A percentile compares a stretch with the other conserved stretches of the same genome.
Conservation (phyloP, 176 grass and related monocot genomes). For the Carex kokanica region DNA sequence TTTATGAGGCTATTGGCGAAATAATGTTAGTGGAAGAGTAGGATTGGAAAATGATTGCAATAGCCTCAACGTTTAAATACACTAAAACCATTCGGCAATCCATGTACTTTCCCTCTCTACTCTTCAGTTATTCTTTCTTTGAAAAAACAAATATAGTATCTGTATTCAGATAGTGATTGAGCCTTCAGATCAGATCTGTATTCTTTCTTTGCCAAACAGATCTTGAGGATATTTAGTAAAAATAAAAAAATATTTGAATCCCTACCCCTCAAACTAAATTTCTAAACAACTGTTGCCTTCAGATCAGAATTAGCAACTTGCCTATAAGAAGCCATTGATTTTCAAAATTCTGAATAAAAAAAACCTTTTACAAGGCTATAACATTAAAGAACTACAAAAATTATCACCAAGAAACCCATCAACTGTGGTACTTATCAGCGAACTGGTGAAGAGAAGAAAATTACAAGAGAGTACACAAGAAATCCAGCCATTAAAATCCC, state of each 20-base stretch:
- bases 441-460: conserved; percentile 97
- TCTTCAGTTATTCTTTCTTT: not conserved
- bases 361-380: conserved; percentile 13
- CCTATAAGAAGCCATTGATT: not conserved
- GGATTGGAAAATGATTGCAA: no score
- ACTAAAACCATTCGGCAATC: no score
- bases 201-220: not conserved
- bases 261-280: not conserved
- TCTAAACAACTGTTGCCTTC: not conserved
- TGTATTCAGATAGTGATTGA: not conserved
- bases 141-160: not conserved
- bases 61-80: no score
- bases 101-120: not conserved
- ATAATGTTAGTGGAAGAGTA: no score
- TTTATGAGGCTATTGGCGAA: no score
- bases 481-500: conserved; percentile 94
- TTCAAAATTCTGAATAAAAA: not conserved
- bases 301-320: not conserved
- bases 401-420: not conserved
- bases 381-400: conserved; percentile 12
- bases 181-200: no score
- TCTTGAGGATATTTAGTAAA: not conserved
- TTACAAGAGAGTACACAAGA: conserved; percentile 92
- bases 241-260: not conserved
- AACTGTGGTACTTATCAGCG: conserved; percentile 34